Evolutionary conservation across 73 alveolate genomes (phyloP).

Genomic region (Effrenium voratum): DNA sequence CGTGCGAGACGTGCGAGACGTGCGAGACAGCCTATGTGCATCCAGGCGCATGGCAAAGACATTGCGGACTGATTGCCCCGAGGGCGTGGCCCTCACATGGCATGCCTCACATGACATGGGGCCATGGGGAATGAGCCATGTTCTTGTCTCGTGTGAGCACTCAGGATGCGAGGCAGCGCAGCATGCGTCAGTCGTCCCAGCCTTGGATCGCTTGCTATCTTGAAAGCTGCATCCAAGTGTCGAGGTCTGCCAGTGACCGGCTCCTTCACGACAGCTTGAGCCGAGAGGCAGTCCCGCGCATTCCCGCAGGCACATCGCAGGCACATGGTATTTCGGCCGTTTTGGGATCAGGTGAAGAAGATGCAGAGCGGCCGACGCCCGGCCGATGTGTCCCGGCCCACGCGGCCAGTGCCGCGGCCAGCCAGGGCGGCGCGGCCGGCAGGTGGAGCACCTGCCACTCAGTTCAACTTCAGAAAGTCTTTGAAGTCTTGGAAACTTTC

Average conservation of each 20-base stretch:
- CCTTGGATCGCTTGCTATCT: no score
- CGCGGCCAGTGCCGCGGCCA: not conserved
- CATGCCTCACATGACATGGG: no score
- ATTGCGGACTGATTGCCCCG: no score
- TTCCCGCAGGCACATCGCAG: not conserved
- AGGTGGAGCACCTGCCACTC: not conserved
- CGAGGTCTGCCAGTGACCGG: constrained; percentile 89
- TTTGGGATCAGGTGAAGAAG: not conserved
- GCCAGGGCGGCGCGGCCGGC: not conserved
- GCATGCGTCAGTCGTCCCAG: no score
- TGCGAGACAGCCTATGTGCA: no score
- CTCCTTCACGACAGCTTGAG: constrained; percentile 72
- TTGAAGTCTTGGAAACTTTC: not conserved
- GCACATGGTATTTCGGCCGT: not conserved
- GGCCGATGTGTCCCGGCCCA: not conserved
- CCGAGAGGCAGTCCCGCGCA: constrained; percentile 19
- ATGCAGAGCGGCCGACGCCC: not conserved
- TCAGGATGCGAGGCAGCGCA: no score
- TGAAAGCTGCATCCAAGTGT: no score
- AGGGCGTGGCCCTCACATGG: no score
- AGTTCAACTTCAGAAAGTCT: not conserved
- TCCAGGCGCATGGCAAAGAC: no score
- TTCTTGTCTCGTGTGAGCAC: no score
- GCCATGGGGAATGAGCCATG: no score
- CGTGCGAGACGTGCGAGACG: no score